Evolutionary conservation across 2,329 filamentous ascomycete species (phyloP).

Genomic region (Trichoderma arundinaceum): DNA sequence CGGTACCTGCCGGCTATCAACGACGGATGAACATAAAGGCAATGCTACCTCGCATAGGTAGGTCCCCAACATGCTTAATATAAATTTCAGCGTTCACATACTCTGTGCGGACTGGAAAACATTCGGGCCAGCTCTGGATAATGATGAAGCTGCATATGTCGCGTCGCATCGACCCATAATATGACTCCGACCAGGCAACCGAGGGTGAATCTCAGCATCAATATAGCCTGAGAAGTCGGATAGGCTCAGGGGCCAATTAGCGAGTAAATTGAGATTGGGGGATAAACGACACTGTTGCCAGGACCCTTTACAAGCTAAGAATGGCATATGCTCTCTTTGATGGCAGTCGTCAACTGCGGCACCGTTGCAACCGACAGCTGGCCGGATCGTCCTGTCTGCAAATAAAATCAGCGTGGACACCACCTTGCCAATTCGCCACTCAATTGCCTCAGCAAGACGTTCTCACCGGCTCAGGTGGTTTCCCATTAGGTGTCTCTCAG

Average conservation of each 20-base stretch:
- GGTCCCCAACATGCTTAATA: conserved; percentile 16
- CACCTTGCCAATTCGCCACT: conserved; percentile 25
- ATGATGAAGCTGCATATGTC: conserved; percentile 27
- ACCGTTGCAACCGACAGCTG: background rate
- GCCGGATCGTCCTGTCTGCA: background rate
- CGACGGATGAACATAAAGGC: background rate
- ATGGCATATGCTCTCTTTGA: background rate
- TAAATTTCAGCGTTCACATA: background rate
- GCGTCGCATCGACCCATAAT: conserved; percentile 21
- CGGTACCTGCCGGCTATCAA: conserved; percentile 20
- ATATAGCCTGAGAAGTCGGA: conserved; percentile 24
- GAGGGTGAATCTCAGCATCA: background rate
- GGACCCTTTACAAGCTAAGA: background rate
- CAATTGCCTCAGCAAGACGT: conserved; percentile 1
- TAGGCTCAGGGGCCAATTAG: background rate
- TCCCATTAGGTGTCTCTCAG: background rate
- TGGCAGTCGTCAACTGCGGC: conserved; percentile 3
- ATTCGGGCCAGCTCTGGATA: conserved; percentile 22
- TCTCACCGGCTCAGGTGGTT: background rate
- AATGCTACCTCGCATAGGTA: conserved; percentile 7
- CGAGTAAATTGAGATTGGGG: background rate
- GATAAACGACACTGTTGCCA: background rate
- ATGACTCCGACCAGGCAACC: conserved; percentile 1
- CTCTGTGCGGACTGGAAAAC: background rate
- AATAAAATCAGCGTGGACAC: conserved; percentile 44